Base-by-base conservation (phyloP, 2,329 filamentous ascomycete genomes). In the Exophiala mesophila region DNA sequence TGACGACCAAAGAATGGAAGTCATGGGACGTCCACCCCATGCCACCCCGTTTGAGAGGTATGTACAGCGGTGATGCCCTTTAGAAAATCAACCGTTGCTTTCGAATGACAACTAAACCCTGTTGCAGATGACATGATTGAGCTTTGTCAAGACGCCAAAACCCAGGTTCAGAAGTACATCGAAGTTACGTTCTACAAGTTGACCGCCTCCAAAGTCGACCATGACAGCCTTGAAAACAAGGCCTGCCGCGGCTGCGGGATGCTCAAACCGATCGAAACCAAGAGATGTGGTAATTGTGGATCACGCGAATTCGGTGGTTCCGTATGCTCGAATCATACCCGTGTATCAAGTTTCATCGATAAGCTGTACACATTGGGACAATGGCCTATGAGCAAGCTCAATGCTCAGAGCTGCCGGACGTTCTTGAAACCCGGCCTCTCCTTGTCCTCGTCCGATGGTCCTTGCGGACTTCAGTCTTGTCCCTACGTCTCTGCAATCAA, bases 11-110 rank as follows among this genome's bases (percentile, higher is more conserved):
- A 3, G 12, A 34, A 23, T 41, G 39, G 39, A 41, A 36, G 30
- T 4, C 13, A 15, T 41, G 39, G 39, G 39, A 41, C 12, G 39
- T 41, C 7, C 39, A 41, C 24, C 39, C 39, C 6, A 41, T 41
- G 39, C 39, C 39, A 8, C 17, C 29, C n/a, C 5, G 16, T 8
- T n/a, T 38, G 20, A 38, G 28, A 28, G 36, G 36, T 38, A 28
- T 18, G 33, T 13, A 16, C 16, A 6, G 13, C 23, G 4, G 10
- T 9, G 5, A 38, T n/a, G 17, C n/a, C 26, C 36, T n/a, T 15
- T 8, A 15, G 13, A 38, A 6, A 7, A 26, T 15, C 6, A 12
- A 12, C n/a, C 13, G 28, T 19, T 13, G 24, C 8, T 9, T 36
- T 21, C 33, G 18, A 9, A 20, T 9, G 18, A n/a, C n/a, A n/a